Base-by-base conservation (phyloP, 306 rosid species). In the Cyamopsis tetragonoloba region DNA sequence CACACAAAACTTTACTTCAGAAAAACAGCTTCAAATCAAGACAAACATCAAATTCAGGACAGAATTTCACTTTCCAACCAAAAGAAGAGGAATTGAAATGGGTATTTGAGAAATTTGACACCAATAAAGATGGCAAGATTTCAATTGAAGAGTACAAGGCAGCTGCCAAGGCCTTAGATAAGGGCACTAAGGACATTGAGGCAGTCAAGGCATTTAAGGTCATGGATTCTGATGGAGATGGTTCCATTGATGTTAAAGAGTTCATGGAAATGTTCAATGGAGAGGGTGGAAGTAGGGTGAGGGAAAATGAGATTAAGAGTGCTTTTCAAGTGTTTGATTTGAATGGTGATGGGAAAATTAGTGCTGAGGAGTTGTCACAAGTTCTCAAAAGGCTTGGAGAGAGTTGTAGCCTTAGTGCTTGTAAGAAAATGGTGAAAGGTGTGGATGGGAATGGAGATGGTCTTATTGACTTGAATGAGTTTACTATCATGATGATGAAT, bases 391-490 rank as follows among this genome's bases (percentile, higher is more conserved):
- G 73, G 73, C 63, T 88, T 2, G 96, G 98, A 4, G 91, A 91
- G 70, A 17, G 69, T 30, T 78, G 82, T 68, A 87, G 79, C 75
- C 69, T 85, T 5, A 68, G 74, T 18, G 87, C 87, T 43, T 87
- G 91, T 41, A 77, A 62, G 28, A 81, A 80, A 34, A 87, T 92
- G 96, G 85, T 87, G 69, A 87, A 83, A 74, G 88, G 64, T 0
- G 95, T 82, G 22, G 98, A 89, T 53, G 63, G 24, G 0, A 74
- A 92, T 68, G 96, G 96, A 0, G 98, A 87, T 85, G 98, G 95
- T 11, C 78, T 80, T 14, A 80, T 91, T 3, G 88, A 87, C 53
- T 57, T 91, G 10, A 66, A 86, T 9, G 98, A 91, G 73, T 91
- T 91, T 54, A 70, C 51, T 8, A 85, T 38, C 15, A 84, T 91